These are phyloP conservation scores for Aspergillus viridinutans DNA, from an alignment of 2,329 filamentous ascomycete genomes.

Conservation along the genomic window DNA sequence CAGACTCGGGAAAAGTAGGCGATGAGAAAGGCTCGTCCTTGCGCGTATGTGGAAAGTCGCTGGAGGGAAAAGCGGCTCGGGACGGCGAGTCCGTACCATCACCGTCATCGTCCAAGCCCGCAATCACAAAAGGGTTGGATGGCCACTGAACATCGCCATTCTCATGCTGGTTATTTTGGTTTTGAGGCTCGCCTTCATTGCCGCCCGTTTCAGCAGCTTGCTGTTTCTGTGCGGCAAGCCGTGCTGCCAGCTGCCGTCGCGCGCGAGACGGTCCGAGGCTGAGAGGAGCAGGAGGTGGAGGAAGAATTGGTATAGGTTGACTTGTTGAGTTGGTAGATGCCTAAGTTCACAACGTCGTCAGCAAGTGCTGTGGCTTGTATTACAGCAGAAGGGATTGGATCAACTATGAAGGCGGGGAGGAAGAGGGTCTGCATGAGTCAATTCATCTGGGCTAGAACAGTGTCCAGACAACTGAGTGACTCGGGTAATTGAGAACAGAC, in stretches of 20 bases:
- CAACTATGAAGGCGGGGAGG: constrained; percentile 1
- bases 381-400: background rate
- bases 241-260: constrained; percentile 81
- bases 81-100: constrained; percentile 20
- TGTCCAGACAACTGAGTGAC: background rate
- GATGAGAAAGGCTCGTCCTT: constrained; percentile 28
- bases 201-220: constrained; percentile 46
- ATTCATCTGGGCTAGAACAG: background rate
- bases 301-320: constrained; percentile 42
- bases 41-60: constrained; percentile 26
- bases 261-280: constrained; percentile 84
- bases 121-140: constrained; percentile 36
- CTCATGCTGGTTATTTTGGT: constrained; percentile 5
- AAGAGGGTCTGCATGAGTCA: background rate
- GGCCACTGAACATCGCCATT: constrained; percentile 29
- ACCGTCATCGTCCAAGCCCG: constrained; percentile 33
- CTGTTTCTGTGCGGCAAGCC: constrained; percentile 72
- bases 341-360: constrained; percentile 17
- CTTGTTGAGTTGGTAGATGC: constrained; percentile 31
- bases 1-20: constrained; percentile 34
- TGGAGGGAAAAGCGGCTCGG: constrained; percentile 25
- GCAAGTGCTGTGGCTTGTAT: constrained; percentile 2
- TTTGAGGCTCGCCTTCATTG: constrained; percentile 20
- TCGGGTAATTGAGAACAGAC: background rate
- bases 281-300: constrained; percentile 67